Evolutionary conservation across 2,329 filamentous ascomycete species (phyloP).

Genomic region (Trichoderma simmonsii): DNA sequence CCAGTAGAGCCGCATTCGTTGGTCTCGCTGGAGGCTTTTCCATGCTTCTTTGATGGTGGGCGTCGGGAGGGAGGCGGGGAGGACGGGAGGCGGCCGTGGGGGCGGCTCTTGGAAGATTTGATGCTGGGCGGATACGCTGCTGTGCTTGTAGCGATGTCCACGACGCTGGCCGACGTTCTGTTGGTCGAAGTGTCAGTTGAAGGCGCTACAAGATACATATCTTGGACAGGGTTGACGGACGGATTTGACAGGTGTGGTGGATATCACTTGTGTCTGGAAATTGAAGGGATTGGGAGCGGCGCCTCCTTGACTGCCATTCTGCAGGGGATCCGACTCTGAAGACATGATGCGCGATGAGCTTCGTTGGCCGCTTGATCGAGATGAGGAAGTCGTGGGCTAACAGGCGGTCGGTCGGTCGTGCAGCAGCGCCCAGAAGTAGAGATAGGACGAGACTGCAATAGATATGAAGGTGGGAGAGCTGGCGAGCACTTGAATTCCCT

Average conservation of each 20-base stretch:
- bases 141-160: constrained; percentile 97
- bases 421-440: background rate
- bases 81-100: constrained; percentile 76
- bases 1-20: constrained; percentile 81
- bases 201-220: background rate
- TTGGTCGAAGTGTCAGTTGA: constrained; percentile 11
- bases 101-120: constrained; percentile 95
- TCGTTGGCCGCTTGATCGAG: background rate
- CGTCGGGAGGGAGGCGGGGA: constrained; percentile 88
- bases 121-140: constrained; percentile 80
- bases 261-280: constrained; percentile 80
- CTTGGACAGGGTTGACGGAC: constrained; percentile 43
- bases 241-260: constrained; percentile 72
- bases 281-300: constrained; percentile 74
- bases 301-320: constrained; percentile 23
- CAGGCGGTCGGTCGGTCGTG: background rate
- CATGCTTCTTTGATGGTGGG: constrained; percentile 87
- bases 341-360: background rate
- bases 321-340: constrained; percentile 21
- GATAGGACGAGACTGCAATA: background rate
- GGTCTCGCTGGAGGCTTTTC: constrained; percentile 83
- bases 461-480: background rate
- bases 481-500: background rate
- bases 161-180: constrained; percentile 87
- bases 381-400: background rate